Evolutionary conservation across 1,284 basidiomycete genomes (phyloP).

Genomic region (Leucocoprinus gongylophorus): DNA sequence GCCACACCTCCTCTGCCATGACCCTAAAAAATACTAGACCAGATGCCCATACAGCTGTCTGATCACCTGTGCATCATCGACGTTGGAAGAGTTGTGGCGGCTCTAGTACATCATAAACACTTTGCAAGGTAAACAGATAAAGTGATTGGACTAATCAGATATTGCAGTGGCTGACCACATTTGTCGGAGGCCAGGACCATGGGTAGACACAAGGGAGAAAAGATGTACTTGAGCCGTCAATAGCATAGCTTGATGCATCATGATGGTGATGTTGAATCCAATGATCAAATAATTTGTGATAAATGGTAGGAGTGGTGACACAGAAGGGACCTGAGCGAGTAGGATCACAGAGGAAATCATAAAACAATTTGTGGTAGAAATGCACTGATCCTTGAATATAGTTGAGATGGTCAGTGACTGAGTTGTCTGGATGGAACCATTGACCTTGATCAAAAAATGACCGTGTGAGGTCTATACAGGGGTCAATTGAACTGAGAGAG

Average conservation of each 20-base stretch:
- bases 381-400: not conserved
- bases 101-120: too few species aligned
- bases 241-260: not conserved
- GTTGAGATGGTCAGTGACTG: too few species aligned
- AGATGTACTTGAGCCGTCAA: not conserved
- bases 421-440: too few species aligned
- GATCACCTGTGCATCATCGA: too few species aligned
- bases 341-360: slow-evolving; percentile 1
- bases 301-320: not conserved
- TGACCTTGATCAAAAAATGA: not conserved
- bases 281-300: not conserved
- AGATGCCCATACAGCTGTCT: too few species aligned
- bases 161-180: too few species aligned
- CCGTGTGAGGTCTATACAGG: not conserved
- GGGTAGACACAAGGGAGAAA: not conserved
- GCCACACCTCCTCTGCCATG: too few species aligned
- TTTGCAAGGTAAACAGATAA: too few species aligned
- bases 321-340: not conserved
- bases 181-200: too few species aligned
- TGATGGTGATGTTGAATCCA: not conserved
- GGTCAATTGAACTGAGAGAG: not conserved
- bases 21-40: too few species aligned
- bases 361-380: slow-evolving; percentile 2
- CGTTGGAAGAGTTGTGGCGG: too few species aligned
- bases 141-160: too few species aligned